Evolutionary conservation across 192 early-diverging fungal species (phyloP).

Genomic region (Radiomyces spectabilis): DNA sequence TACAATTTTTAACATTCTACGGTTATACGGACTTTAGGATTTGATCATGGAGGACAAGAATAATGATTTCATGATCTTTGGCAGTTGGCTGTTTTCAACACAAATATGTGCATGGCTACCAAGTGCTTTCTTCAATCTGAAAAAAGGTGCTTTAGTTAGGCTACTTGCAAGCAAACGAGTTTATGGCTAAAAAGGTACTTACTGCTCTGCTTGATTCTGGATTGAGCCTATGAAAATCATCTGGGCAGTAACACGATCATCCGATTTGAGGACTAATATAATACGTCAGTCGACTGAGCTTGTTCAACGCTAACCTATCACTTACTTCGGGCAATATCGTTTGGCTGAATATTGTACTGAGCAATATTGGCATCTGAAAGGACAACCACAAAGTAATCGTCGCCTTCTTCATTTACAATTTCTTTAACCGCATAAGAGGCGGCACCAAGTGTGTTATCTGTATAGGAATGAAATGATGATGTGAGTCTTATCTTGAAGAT

Average conservation of each 20-base stretch:
- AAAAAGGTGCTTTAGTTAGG: too few species aligned
- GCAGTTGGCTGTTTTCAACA: constrained; percentile 52
- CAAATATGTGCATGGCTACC: constrained; percentile 51
- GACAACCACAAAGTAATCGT: constrained; percentile 75
- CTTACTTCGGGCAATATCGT: constrained; percentile 53
- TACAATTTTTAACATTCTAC: too few species aligned
- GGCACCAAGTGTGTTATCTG: constrained; percentile 69
- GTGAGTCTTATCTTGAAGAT: background rate
- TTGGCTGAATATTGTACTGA: constrained; percentile 72
- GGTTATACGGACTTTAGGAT: too few species aligned
- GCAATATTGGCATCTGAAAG: constrained; percentile 75
- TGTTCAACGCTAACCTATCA: too few species aligned
- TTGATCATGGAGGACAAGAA: constrained; percentile 57
- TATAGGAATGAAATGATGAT: background rate
- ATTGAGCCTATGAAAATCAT: constrained; percentile 80
- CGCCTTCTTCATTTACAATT: constrained; percentile 63
- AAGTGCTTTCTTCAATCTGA: constrained; percentile 39
- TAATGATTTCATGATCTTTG: constrained; percentile 53
- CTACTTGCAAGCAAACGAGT: background rate
- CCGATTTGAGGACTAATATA: constrained; percentile 51
- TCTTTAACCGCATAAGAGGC: constrained; percentile 57
- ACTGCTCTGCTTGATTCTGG: constrained; percentile 62
- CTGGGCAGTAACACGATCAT: constrained; percentile 62
- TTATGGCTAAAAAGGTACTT: constrained; percentile 7
- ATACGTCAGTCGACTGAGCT: background rate